These are phyloP conservation scores for Geum urbanum DNA, from an alignment of 306 rosid genomes.

Conservation along the genomic window DNA sequence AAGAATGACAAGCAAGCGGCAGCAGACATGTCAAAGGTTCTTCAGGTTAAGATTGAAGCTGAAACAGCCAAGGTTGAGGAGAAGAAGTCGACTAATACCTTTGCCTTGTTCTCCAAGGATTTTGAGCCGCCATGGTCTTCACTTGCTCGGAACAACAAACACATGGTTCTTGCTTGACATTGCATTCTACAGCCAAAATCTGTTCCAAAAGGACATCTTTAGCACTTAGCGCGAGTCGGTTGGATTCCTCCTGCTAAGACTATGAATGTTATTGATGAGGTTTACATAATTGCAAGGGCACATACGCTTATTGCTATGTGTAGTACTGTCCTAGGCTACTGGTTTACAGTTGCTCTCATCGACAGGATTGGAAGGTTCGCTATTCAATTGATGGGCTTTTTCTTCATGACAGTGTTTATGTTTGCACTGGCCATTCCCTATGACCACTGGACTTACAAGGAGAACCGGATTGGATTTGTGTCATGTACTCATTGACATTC, in stretches of 20 bases:
- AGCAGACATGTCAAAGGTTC: constrained; percentile 63
- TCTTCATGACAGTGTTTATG: constrained; percentile 77
- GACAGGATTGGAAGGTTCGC: constrained; percentile 66
- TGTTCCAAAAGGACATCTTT: constrained; percentile 73
- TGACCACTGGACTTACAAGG: constrained; percentile 59
- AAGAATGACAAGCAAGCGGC: constrained; percentile 57
- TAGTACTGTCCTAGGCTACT: constrained; percentile 79
- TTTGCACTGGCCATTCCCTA: constrained; percentile 75
- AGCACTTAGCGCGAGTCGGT: constrained; percentile 65
- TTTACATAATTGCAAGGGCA: constrained; percentile 52
- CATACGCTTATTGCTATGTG: constrained; percentile 71
- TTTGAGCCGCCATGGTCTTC: constrained; percentile 58
- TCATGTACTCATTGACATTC: constrained; percentile 55
- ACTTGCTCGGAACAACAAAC: constrained; percentile 60
- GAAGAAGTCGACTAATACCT: constrained; percentile 13
- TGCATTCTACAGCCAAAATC: constrained; percentile 67
- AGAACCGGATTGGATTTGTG: constrained; percentile 54
- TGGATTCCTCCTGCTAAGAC: constrained; percentile 64
- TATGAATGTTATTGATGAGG: constrained; percentile 69
- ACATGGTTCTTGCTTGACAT: constrained; percentile 78
- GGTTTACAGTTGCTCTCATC: constrained; percentile 68
- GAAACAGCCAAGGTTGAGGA: constrained; percentile 24
- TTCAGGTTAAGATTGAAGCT: constrained; percentile 49
- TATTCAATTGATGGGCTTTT: constrained; percentile 73
- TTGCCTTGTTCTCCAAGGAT: constrained; percentile 48